These are phyloP conservation scores for Exophiala xenobiotica DNA, from an alignment of 2,329 filamentous ascomycete genomes.

Conservation along the genomic window DNA sequence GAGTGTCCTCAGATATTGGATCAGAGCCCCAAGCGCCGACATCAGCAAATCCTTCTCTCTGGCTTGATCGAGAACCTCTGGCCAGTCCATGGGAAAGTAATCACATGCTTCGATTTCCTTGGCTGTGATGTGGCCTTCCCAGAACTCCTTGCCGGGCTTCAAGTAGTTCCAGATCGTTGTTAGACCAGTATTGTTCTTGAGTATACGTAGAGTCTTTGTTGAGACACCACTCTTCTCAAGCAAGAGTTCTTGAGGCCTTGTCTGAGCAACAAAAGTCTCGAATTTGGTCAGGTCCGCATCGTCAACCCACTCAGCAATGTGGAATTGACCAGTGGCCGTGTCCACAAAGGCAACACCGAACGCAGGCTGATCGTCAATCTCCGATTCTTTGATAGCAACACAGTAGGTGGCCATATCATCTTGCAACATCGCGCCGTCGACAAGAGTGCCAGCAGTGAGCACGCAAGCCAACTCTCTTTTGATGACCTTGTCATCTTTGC, in stretches of 20 bases:
- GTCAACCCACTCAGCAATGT: slow-evolving; percentile 86
- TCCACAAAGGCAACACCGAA: slow-evolving; percentile 96
- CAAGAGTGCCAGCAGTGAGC: slow-evolving; percentile 85
- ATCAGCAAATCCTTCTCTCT: slow-evolving; percentile 79
- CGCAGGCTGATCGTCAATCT: slow-evolving; percentile 68
- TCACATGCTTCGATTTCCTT: slow-evolving; percentile 76
- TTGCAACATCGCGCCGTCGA: slow-evolving; percentile 95
- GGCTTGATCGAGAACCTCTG: slow-evolving; percentile 67
- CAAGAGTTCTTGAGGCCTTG: slow-evolving; percentile 79
- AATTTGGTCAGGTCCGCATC: slow-evolving; percentile 94
- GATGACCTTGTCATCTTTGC: slow-evolving; percentile 88
- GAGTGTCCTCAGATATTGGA: slow-evolving; percentile 80
- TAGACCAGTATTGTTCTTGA: slow-evolving; percentile 92
- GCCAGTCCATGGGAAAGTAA: slow-evolving; percentile 84
- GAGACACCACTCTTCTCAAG: slow-evolving; percentile 86
- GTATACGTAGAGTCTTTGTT: slow-evolving; percentile 82
- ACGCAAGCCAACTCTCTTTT: slow-evolving; percentile 86
- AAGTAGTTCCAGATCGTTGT: slow-evolving; percentile 95
- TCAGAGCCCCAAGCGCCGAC: slow-evolving; percentile 84
- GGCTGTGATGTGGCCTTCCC: slow-evolving; percentile 77
- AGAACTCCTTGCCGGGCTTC: slow-evolving; percentile 85
- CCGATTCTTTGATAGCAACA: slow-evolving; percentile 82
- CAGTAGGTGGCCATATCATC: slow-evolving; percentile 98
- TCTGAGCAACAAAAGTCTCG: slow-evolving; percentile 94
- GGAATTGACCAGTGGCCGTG: slow-evolving; percentile 92